Base-by-base conservation (phyloP, 805 yeast genomes). In the Saturnispora bothae region DNA sequence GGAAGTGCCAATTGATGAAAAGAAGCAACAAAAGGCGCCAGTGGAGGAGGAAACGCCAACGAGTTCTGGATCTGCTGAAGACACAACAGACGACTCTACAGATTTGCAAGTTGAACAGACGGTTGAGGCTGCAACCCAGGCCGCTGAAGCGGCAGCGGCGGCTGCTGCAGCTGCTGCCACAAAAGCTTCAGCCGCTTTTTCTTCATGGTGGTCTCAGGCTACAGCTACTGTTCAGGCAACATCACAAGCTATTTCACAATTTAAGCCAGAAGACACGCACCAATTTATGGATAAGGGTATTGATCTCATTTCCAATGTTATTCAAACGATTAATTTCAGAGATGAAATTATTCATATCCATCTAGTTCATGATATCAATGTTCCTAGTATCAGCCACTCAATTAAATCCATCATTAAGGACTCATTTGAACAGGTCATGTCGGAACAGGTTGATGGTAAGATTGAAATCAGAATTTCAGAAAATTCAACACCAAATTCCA, bases 161-260 rank as follows among this genome's bases (percentile, higher is more conserved):
- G 28, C 23, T 14, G 36, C 18, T 14, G 28, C 33, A n/a, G 17
- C 16, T 14, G 33, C 31, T 6, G 14, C 27, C 19, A 22, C 37
- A 7, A 49, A 47, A 6, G 57, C 66, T 43, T 15, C 31, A 27
- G 65, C 77, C 0, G 69, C 83, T 2, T 59, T 81, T 35, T 66
- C 85, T 4, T 73, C 67, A 28, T 82, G 94, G 92, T 80, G 86
- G 85, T 74, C 85, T 4, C 73, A 75, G 8, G 57, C 76, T 15
- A 79, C 79, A 3, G 67, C 76, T 3, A 75, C 76, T 5, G 47
- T 82, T 12, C 80, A 86, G 85, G 82, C 76, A 9, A 66, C 78
- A 10, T 78, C 85, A 3, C 62, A 65, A 14, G 73, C 77, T 3
- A 60, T 66, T 37, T 71, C 70, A 41, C 43, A 68, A 31, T 77